These are phyloP conservation scores for Colletotrichum tofieldiae DNA, from an alignment of 2,329 filamentous ascomycete species.

Conservation along the genomic window DNA sequence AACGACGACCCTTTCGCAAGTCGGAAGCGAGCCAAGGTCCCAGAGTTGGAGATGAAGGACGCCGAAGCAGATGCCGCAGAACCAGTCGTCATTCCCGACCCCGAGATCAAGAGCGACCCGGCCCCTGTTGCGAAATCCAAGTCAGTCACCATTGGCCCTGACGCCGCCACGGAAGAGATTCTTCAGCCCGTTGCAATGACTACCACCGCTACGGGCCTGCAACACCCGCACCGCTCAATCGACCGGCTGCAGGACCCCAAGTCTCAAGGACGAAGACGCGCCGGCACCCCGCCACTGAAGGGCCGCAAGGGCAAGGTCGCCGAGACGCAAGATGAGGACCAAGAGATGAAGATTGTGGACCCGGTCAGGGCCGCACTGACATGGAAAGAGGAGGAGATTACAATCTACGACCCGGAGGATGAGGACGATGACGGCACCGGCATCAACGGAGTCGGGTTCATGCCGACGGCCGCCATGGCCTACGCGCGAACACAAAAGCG, in stretches of 20 bases:
- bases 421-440: constrained; percentile 78
- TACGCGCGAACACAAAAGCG: constrained; percentile 71
- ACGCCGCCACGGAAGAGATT: constrained; percentile 7
- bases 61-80: constrained; percentile 36
- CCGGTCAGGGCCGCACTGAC: constrained; percentile 73
- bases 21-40: constrained; percentile 58
- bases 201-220: constrained; percentile 44
- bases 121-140: constrained; percentile 12
- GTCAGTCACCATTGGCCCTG: not conserved
- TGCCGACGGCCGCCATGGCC: constrained; percentile 74
- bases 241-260: constrained; percentile 58
- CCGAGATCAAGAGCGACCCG: constrained; percentile 31
- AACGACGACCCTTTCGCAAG: constrained; percentile 48
- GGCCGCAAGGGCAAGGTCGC: constrained; percentile 32
- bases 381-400: constrained; percentile 80
- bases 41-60: constrained; percentile 53
- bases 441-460: constrained; percentile 79
- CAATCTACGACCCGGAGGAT: constrained; percentile 75
- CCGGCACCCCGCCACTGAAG: constrained; percentile 57
- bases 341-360: constrained; percentile 59
- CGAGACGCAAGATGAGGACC: constrained; percentile 49
- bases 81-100: constrained; percentile 42
- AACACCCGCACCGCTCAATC: constrained; percentile 57
- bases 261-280: constrained; percentile 53
- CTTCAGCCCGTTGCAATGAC: constrained; percentile 36